phyloP scores from a whole-genome alignment of 1,284 basidiomycete genomes.

The Leccinum insolens region DNA sequence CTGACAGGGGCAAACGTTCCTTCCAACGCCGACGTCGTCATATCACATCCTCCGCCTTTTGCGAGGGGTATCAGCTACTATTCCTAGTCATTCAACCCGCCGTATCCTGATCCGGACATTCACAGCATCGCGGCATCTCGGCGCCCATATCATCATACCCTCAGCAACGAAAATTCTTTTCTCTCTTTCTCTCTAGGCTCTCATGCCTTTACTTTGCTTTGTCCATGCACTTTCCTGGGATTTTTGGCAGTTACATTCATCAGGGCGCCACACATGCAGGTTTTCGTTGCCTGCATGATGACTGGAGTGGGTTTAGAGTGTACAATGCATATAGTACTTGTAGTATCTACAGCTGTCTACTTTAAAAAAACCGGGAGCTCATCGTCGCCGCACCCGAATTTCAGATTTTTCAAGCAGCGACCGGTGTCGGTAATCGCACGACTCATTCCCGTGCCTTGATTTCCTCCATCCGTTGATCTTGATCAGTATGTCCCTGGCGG shows the following conservation, averaged over 20 bases:
- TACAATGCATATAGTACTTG: neutral
- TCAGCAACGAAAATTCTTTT: neutral
- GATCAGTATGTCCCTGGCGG: neutral
- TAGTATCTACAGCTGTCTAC: neutral
- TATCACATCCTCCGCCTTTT: constrained; percentile 15
- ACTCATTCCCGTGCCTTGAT: neutral
- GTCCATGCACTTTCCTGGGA: constrained; percentile 5
- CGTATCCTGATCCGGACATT: neutral
- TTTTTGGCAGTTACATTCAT: neutral
- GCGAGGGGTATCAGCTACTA: constrained; percentile 28
- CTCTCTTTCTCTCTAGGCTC: neutral
- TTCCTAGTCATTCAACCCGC: constrained; percentile 10
- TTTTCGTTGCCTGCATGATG: neutral
- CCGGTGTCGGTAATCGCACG: neutral
- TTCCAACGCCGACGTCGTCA: constrained; percentile 7
- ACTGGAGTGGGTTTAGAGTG: neutral
- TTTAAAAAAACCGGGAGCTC: neutral
- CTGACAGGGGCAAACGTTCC: constrained; percentile 1
- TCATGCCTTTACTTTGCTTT: neutral
- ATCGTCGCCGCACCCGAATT: neutral
- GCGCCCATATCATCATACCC: neutral
- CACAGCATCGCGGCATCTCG: neutral
- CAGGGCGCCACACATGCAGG: constrained; percentile 14
- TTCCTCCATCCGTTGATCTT: neutral
- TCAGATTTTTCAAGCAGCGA: neutral